Base-by-base conservation (phyloP, 257 asterid species). In the Asclepias syriaca region DNA sequence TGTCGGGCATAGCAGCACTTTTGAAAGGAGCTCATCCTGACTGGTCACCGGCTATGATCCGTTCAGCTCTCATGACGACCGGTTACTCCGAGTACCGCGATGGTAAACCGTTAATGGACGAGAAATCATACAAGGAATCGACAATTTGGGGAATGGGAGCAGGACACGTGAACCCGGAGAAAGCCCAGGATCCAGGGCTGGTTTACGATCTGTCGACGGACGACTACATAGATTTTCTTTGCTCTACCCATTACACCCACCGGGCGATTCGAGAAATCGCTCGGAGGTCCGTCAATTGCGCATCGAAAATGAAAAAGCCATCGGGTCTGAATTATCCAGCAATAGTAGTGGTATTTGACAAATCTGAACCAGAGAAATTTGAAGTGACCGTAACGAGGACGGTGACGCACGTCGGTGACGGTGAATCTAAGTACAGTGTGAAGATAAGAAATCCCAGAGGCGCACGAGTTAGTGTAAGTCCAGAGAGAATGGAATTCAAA, bases 1-100 rank as follows among this genome's bases (percentile, higher is more conserved):
- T 80, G 3, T 89, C 96, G 10, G 98, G 98, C 34, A 89, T 88
- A 55, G 96, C 96, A 3, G 97, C 96, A 0, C 74, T 93, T 55
- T 82, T 93, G 24, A 89, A 88, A 71, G 96, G 97, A 22, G 96
- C 95, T 39, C 98, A 91, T 77, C 92, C 90, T 0, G 96, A 88
- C 48, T 93, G 98, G 98, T 87, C 97, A 0, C 96, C 97, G n/a
- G 97, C 97, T 1, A 90, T 93, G 97, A 84, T 90, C 46, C 81
- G 90, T 0, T 93, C 98, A 2, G 97, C 98, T 39, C 74, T 93
- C 60, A 93, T 93, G 98, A 93, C 96, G 19, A 90, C 98, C 0
- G 90, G 97, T 4, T 87, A 88, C 79, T 79, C 78, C 29, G 61
- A 70, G 2, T 89, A 86, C 70, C 68, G 13, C 9, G 76, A 80